Percentiles rank a stretch among this genome's conserved stretches.
phyloP scores from a whole-genome alignment of 2,329 filamentous ascomycete species.

The Fusarium brachygibbosum region DNA sequence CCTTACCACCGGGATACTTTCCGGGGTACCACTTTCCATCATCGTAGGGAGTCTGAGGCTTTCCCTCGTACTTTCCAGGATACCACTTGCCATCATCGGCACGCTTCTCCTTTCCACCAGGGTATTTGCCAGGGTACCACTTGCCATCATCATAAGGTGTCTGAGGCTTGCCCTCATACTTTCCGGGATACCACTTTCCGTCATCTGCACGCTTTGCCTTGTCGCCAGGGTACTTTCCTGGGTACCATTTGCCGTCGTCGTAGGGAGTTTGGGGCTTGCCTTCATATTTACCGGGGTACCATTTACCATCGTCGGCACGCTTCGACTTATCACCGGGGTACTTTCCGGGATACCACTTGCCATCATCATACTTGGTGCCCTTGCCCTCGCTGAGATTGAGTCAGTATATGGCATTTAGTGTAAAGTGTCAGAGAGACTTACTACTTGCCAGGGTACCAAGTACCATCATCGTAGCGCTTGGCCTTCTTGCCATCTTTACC shows the following conservation, averaged over 20 bases:
- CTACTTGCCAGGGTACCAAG: slow-evolving; percentile 29
- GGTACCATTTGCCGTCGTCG: slow-evolving; percentile 6
- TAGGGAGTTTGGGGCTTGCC: neutral
- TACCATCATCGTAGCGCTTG: slow-evolving; percentile 23
- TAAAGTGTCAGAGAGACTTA: neutral
- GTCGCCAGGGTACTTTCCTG: slow-evolving; percentile 21
- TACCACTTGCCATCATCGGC: neutral
- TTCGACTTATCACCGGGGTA: slow-evolving; percentile 17
- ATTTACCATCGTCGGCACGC: neutral
- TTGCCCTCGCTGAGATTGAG: neutral
- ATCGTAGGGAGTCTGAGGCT: slow-evolving; percentile 13
- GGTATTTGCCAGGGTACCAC: slow-evolving; percentile 26
- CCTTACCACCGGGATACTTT: slow-evolving; percentile 25
- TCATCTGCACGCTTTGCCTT: neutral
- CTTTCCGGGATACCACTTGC: slow-evolving; percentile 24
- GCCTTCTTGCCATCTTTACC: neutral
- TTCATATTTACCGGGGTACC: slow-evolving; percentile 25
- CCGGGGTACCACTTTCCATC: slow-evolving; percentile 18
- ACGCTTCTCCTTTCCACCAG: slow-evolving; percentile 12
- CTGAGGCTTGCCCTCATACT: slow-evolving; percentile 14
- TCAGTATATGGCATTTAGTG: neutral
- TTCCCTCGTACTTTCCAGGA: slow-evolving; percentile 10
- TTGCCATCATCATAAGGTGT: slow-evolving; percentile 16
- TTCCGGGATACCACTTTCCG: slow-evolving; percentile 5
- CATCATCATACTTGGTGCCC: slow-evolving; percentile 2